These are phyloP conservation scores for Ceratopteris richardii DNA, from an alignment of 75 land plant genomes.

Conservation along the genomic window DNA sequence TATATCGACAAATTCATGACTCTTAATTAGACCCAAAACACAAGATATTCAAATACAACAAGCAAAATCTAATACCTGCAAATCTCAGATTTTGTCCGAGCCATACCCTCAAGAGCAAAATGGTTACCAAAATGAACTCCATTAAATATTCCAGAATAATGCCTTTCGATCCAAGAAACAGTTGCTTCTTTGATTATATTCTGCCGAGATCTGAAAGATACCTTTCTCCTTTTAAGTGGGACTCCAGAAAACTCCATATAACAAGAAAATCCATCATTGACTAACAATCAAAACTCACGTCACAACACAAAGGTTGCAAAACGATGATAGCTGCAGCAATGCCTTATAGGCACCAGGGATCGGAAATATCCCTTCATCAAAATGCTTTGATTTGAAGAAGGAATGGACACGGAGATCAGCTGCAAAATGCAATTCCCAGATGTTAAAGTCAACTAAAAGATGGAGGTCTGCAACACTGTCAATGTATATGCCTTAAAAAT, in stretches of 20 bases:
- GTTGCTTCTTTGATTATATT: conserved; percentile 73
- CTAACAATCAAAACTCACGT: conserved; percentile 45
- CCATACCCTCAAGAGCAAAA: conserved; percentile 73
- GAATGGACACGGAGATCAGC: conserved; percentile 79
- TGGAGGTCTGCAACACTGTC: too few species aligned
- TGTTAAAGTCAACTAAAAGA: too few species aligned
- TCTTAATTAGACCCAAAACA: too few species aligned
- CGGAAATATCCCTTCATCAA: conserved; percentile 71
- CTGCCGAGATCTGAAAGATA: conserved; percentile 62
- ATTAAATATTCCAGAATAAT: conserved; percentile 67
- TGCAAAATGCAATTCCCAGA: too few species aligned
- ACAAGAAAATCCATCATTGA: too few species aligned
- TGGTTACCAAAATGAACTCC: conserved; percentile 89
- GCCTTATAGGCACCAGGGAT: conserved; percentile 69
- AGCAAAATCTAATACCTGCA: too few species aligned
- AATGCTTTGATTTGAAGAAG: conserved; percentile 74
- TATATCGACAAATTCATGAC: too few species aligned
- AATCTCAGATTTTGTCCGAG: conserved; percentile 79
- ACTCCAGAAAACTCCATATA: too few species aligned
- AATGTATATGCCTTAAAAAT: too few species aligned
- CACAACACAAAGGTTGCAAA: conserved; percentile 65
- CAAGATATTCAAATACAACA: too few species aligned
- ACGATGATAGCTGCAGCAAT: conserved; percentile 45
- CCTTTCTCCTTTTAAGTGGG: too few species aligned
- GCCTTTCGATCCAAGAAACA: conserved; percentile 72